Base-by-base conservation (phyloP, 208 protist species). In the Naegleria gruberi region DNA sequence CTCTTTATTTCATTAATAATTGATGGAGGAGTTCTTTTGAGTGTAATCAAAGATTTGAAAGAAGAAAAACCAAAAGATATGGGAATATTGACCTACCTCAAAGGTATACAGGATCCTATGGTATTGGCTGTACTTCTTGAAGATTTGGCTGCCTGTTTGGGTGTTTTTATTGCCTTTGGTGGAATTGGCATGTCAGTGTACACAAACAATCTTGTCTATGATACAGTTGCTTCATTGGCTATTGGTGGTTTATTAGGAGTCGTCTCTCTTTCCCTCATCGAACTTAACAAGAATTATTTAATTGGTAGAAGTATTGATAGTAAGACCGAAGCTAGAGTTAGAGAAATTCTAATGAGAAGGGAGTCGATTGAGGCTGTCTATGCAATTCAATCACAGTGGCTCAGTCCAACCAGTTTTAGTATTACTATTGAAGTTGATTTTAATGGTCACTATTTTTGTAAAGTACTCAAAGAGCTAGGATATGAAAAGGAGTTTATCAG, bases 11-110 rank as follows among this genome's bases (percentile, higher is more conserved):
- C 82, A n/a, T 51, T 87, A 40, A 4, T 51, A 5, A 40, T 87
- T 45, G 82, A 87, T 87, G 41, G 41, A n/a, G 12, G 37, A 17
- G 82, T 87, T 41, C 26, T 87, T 5, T 51, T 30, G 26, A 55
- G 82, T 15, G 82, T 87, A 4, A n/a, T 87, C 19, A 46, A 51
- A 51, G 82, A 55, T 19, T 40, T 87, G 12, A 87, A 34, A n/a
- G n/a, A 87, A 87, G n/a, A 55, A 34, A 87, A 87, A 55, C 82
- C 82, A 87, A 51, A 45, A 55, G 44, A 40, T 15, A 55, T 87
- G 43, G 23, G 26, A 26, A 37, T 87, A 1, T 57, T n/a, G 5
- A 4, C 47, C 17, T 87, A 87, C n/a, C 8, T 51, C 4, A 55
- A 55, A 40, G 5, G 17, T 41, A 46, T 55, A 34, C 41, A 87